These are phyloP conservation scores for Ogataea nitratoaversa DNA, from an alignment of 805 yeast species.

Conservation along the genomic window DNA sequence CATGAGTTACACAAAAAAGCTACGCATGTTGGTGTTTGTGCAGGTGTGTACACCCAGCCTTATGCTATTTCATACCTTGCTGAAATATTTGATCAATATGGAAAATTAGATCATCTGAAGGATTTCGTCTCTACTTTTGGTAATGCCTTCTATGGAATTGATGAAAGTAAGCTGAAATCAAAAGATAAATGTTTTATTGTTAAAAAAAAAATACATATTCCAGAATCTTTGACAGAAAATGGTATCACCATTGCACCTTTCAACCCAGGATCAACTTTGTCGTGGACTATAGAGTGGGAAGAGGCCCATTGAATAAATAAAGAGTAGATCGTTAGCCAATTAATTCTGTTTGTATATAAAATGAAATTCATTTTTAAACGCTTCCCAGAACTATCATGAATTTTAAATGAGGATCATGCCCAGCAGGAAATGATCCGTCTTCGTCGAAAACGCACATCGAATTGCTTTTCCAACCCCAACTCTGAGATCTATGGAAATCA, in stretches of 20 bases:
- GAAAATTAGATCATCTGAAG: slow-evolving; percentile 60
- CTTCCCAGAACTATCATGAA: slow-evolving; percentile 49
- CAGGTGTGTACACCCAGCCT: slow-evolving; percentile 95
- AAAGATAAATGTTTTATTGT: slow-evolving; percentile 52
- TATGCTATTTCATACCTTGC: slow-evolving; percentile 81
- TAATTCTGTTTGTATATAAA: neutral
- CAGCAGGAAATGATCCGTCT: slow-evolving; percentile 41
- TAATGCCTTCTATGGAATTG: slow-evolving; percentile 61
- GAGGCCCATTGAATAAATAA: slow-evolving; percentile 1
- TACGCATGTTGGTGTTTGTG: slow-evolving; percentile 80
- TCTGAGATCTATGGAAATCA: slow-evolving; percentile 46
- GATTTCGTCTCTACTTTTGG: slow-evolving; percentile 78
- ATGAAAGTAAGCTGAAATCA: slow-evolving; percentile 38
- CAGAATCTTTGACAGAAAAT: slow-evolving; percentile 48
- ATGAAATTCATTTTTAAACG: slow-evolving; percentile 22
- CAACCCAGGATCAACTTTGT: slow-evolving; percentile 69
- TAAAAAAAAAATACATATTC: slow-evolving; percentile 50
- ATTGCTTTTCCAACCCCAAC: slow-evolving; percentile 62
- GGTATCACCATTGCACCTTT: slow-evolving; percentile 73
- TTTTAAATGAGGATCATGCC: slow-evolving; percentile 41
- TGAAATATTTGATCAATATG: slow-evolving; percentile 68
- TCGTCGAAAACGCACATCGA: slow-evolving; percentile 50
- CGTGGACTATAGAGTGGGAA: slow-evolving; percentile 76
- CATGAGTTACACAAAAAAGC: slow-evolving; percentile 82
- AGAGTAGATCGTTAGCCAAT: too few species aligned